These are phyloP conservation scores for Aspergillus sp. DNA, from an alignment of 2,329 filamentous ascomycete genomes.

Conservation along the genomic window DNA sequence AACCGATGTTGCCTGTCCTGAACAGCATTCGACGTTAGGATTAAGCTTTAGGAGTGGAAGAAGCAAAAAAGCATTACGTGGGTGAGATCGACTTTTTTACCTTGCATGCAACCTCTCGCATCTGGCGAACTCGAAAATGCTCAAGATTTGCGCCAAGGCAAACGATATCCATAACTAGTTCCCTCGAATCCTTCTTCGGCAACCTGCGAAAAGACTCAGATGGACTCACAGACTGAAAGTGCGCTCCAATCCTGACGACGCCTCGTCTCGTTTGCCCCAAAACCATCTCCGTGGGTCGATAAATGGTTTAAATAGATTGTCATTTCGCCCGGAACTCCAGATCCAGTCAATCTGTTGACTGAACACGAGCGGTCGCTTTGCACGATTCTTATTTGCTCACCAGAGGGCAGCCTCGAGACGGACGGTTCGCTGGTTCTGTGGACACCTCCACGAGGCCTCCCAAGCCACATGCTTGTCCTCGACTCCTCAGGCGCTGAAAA, in stretches of 20 bases:
- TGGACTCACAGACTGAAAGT: background rate
- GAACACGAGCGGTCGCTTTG: background rate
- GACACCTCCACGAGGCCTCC: slow-evolving; percentile 10
- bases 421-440: slow-evolving; percentile 19
- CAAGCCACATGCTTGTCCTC: background rate
- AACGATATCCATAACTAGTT: too few relatives aligned
- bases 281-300: background rate
- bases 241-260: background rate
- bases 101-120: background rate
- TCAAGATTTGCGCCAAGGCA: too few relatives aligned
- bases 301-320: background rate
- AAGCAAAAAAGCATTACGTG: background rate
- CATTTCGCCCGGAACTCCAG: background rate
- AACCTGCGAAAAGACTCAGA: too few relatives aligned
- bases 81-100: background rate
- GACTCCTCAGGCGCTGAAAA: too few relatives aligned
- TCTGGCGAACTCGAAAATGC: background rate
- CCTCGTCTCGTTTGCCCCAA: background rate
- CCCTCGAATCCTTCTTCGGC: too few relatives aligned
- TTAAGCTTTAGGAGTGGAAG: background rate
- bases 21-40: background rate
- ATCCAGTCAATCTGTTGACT: background rate
- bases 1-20: background rate
- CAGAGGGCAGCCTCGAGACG: slow-evolving; percentile 12
- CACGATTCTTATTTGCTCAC: slow-evolving; percentile 12